Percentiles rank a stretch among this genome's conserved stretches.
These are phyloP conservation scores for Claviceps sp. DNA, from an alignment of 2,329 filamentous ascomycete species.

Conservation along the genomic window DNA sequence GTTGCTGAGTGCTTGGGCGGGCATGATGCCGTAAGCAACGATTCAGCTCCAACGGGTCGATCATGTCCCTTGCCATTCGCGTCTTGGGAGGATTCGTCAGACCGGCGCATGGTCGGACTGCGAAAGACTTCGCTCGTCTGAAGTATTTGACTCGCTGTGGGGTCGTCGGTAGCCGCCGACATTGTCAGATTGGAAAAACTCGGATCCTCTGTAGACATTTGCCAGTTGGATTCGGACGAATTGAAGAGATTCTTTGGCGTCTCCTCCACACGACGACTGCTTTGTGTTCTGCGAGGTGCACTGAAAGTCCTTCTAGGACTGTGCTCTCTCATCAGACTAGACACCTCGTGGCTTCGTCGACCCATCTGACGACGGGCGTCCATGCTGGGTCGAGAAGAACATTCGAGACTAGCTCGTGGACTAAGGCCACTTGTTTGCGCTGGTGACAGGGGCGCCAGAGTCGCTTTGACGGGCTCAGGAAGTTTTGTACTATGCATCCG, in stretches of 20 bases:
- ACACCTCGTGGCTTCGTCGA: conserved; percentile 39
- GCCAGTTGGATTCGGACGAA: conserved; percentile 62
- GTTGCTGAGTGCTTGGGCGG: conserved; percentile 20
- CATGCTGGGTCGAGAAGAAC: conserved; percentile 34
- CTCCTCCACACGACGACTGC: conserved; percentile 28
- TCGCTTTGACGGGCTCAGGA: conserved; percentile 47
- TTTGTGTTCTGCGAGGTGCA: conserved; percentile 38
- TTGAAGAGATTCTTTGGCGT: conserved; percentile 39
- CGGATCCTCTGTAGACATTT: conserved; percentile 57
- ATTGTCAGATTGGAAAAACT: conserved; percentile 57
- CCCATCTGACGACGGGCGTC: conserved; percentile 36
- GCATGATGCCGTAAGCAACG: conserved; percentile 5
- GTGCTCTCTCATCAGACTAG: conserved; percentile 26
- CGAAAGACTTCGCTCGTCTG: conserved; percentile 79
- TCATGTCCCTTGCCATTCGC: conserved; percentile 9
- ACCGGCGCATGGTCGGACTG: conserved; percentile 53
- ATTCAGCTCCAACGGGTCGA: conserved; percentile 4
- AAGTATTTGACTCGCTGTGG: conserved; percentile 84
- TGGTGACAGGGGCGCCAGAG: conserved; percentile 40
- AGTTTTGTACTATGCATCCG: conserved; percentile 28
- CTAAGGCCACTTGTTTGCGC: conserved; percentile 28
- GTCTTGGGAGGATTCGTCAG: conserved; percentile 25
- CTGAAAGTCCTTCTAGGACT: conserved; percentile 50
- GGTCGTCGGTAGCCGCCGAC: conserved; percentile 57
- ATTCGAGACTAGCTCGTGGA: conserved; percentile 42